Evolutionary conservation across 1,284 basidiomycete species (phyloP).

Genomic region (Somion occarium): DNA sequence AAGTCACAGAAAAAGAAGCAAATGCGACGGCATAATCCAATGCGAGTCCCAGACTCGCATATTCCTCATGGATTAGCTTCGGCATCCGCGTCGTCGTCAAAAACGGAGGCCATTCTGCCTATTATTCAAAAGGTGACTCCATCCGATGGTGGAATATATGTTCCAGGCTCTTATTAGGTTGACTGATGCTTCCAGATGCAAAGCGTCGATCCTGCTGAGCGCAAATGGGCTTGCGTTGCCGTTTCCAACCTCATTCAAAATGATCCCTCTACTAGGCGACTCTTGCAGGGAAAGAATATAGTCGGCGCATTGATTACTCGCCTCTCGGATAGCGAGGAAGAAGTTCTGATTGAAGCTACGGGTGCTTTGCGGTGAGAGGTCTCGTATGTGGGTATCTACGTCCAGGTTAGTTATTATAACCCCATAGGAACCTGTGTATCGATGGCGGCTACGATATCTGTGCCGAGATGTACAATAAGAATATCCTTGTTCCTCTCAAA

Average conservation of each 20-base stretch:
- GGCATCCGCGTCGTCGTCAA: constrained; percentile 65
- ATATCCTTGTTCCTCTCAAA: constrained; percentile 72
- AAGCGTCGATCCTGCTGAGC: constrained; percentile 68
- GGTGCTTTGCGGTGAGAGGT: constrained; percentile 71
- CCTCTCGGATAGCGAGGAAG: constrained; percentile 79
- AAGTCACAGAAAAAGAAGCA: constrained; percentile 83
- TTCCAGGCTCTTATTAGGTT: not conserved
- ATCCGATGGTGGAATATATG: not conserved
- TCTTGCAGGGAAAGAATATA: constrained; percentile 88
- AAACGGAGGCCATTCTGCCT: constrained; percentile 75
- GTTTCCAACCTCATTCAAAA: constrained; percentile 87
- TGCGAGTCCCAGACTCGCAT: constrained; percentile 89
- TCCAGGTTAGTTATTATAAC: not conserved
- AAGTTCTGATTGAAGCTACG: constrained; percentile 81
- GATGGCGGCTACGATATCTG: constrained; percentile 93
- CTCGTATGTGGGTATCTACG: not conserved
- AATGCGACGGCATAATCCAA: constrained; percentile 83
- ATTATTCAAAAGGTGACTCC: constrained; percentile 78
- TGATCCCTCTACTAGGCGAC: constrained; percentile 80
- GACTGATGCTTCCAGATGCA: constrained; percentile 53
- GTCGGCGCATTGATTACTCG: constrained; percentile 83
- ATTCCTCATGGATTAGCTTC: constrained; percentile 73
- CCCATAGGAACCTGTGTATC: constrained; percentile 80
- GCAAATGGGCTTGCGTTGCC: constrained; percentile 91
- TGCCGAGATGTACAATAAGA: constrained; percentile 96